These are phyloP conservation scores for Salix suchowensis DNA, from an alignment of 345 rosid genomes.

Conservation along the genomic window DNA sequence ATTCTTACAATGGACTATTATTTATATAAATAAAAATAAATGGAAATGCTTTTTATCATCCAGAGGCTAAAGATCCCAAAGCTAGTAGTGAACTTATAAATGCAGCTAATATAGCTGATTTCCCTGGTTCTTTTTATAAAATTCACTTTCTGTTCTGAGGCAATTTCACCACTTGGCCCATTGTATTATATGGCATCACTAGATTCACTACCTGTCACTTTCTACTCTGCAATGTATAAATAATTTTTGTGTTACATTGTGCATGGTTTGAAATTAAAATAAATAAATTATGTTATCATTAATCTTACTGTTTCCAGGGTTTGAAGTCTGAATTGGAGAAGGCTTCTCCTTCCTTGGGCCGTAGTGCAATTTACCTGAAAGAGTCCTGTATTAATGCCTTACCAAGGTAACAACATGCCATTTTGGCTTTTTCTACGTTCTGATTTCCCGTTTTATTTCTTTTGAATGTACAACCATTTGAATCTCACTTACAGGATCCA, in stretches of 20 bases:
- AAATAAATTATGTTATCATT: neutral
- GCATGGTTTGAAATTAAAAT: neutral
- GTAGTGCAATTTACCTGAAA: constrained; percentile 76
- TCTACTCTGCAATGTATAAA: neutral
- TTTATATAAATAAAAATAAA: neutral
- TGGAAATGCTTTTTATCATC: neutral
- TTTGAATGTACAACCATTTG: neutral
- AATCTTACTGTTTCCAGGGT: constrained; percentile 42
- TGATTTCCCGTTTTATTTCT: neutral
- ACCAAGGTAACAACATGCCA: constrained; percentile 52
- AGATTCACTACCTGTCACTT: neutral
- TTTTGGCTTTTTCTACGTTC: neutral
- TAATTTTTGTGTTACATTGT: neutral
- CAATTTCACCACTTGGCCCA: neutral
- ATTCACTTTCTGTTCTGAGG: neutral
- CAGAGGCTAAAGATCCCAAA: neutral
- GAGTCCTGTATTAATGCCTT: constrained; percentile 78
- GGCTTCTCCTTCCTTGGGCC: constrained; percentile 79
- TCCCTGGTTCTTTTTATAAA: neutral
- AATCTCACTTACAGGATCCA: neutral
- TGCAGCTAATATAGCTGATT: neutral
- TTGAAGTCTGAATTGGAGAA: constrained; percentile 94
- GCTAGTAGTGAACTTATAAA: neutral
- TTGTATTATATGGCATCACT: neutral
- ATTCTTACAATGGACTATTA: neutral